A percentile compares a stretch with the other conserved stretches of the same genome.
Conservation (phyloP, 2,329 filamentous ascomycete genomes). For the Fusarium illudens region DNA sequence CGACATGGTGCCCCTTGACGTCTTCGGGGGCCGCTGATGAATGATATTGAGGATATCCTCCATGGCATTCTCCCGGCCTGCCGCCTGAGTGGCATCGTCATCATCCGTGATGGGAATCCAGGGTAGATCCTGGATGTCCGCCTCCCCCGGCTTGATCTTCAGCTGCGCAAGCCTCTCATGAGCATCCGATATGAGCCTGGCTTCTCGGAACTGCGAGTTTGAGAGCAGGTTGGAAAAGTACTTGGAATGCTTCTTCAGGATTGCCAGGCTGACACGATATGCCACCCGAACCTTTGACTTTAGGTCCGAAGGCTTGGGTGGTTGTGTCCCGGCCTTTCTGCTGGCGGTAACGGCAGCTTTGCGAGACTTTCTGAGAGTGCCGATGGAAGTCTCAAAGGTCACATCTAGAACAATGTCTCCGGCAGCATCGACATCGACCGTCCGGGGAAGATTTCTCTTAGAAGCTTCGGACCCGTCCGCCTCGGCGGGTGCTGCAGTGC, state of each 20-base stretch:
- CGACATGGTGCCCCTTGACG: constrained; percentile 58
- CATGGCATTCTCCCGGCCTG: constrained; percentile 68
- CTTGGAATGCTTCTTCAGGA: constrained; percentile 68
- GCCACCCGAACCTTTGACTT: constrained; percentile 53
- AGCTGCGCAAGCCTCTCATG: constrained; percentile 59
- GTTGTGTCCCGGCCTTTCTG: constrained; percentile 42
- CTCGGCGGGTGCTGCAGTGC: constrained; percentile 43
- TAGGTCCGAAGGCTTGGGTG: constrained; percentile 42
- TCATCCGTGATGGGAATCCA: constrained; percentile 71
- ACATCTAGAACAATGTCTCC: constrained; percentile 75
- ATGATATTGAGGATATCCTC: constrained; percentile 73
- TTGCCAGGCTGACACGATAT: constrained; percentile 68
- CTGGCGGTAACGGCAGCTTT: constrained; percentile 49
- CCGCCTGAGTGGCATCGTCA: constrained; percentile 70
- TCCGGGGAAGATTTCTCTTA: constrained; percentile 42
- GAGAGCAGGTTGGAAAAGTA: constrained; percentile 76
- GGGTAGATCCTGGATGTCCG: constrained; percentile 64
- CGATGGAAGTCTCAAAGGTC: constrained; percentile 67
- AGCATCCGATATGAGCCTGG: constrained; percentile 59
- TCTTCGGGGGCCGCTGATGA: constrained; percentile 61
- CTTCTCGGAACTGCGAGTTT: constrained; percentile 70
- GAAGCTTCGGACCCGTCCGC: constrained; percentile 42
- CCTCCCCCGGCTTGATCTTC: constrained; percentile 58
- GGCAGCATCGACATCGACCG: constrained; percentile 61
- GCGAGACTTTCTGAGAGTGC: constrained; percentile 57